Conservation (phyloP, 352 stramenopile species). For the Globisporangium heterothallicum region DNA sequence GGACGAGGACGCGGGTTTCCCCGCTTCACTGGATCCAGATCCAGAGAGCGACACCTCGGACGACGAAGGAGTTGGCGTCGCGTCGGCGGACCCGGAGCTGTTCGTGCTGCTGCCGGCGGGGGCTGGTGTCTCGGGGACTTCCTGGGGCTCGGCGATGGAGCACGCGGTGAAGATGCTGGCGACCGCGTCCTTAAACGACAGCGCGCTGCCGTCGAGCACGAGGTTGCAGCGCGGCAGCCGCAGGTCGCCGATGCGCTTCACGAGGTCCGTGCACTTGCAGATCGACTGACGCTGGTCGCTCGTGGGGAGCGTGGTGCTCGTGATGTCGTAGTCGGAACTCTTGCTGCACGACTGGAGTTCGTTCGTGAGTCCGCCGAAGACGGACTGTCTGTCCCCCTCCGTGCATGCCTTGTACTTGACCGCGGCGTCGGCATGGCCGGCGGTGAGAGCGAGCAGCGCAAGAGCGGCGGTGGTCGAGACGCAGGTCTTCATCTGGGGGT, state of each 20-base stretch:
- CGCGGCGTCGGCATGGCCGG: neutral
- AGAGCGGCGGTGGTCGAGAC: neutral
- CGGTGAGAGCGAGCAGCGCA: constrained; percentile 5
- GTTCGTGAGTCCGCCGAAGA: constrained; percentile 15
- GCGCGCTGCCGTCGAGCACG: constrained; percentile 18
- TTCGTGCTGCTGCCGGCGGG: constrained; percentile 7
- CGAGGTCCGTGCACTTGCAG: constrained; percentile 26
- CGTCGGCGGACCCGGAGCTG: neutral
- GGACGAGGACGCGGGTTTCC: neutral
- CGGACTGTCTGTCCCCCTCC: constrained; percentile 8
- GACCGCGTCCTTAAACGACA: constrained; percentile 25
- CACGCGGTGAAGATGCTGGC: constrained; percentile 23
- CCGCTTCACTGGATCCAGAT: neutral
- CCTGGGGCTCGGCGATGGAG: constrained; percentile 9
- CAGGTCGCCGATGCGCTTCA: constrained; percentile 22
- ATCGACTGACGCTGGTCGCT: constrained; percentile 18
- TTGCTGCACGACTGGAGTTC: constrained; percentile 19
- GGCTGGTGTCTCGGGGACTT: constrained; percentile 7
- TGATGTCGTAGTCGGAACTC: constrained; percentile 20
- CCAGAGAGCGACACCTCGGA: neutral
- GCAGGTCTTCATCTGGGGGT: neutral
- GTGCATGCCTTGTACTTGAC: constrained; percentile 12
- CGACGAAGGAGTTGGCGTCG: neutral
- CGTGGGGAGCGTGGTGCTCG: constrained; percentile 17
- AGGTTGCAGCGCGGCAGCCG: constrained; percentile 24